Evolutionary conservation across 2,329 filamentous ascomycete species (phyloP).

Genomic region (Emergomyces orientalis): DNA sequence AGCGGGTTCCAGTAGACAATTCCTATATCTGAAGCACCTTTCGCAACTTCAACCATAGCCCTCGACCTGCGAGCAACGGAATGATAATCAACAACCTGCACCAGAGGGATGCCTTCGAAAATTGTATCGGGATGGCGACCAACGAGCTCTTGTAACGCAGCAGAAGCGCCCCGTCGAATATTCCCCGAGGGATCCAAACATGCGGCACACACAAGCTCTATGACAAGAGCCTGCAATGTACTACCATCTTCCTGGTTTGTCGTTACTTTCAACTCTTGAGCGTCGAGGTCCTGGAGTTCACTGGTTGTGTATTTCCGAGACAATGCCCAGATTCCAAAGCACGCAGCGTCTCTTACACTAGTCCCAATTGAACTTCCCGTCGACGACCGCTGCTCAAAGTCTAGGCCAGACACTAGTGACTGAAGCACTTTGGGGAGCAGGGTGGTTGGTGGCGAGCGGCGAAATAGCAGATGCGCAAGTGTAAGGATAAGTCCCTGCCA

Average conservation of each 20-base stretch:
- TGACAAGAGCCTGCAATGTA: constrained; percentile 68
- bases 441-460: constrained; percentile 63
- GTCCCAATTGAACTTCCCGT: constrained; percentile 79
- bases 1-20: constrained; percentile 58
- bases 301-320: constrained; percentile 74
- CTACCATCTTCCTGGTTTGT: constrained; percentile 23
- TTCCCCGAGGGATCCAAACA: constrained; percentile 87
- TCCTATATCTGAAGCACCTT: constrained; percentile 57
- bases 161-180: constrained; percentile 83
- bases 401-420: constrained; percentile 66
- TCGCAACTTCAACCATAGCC: constrained; percentile 68
- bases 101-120: constrained; percentile 68
- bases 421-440: constrained; percentile 66
- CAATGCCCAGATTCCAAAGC: constrained; percentile 91
- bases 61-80: constrained; percentile 77
- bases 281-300: constrained; percentile 59
- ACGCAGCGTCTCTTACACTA: constrained; percentile 89
- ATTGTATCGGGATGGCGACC: constrained; percentile 85
- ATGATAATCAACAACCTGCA: constrained; percentile 89
- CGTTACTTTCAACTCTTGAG: constrained; percentile 23
- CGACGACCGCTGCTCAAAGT: constrained; percentile 79
- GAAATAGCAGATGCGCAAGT: constrained; percentile 75
- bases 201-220: constrained; percentile 69
- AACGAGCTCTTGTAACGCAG: constrained; percentile 86
- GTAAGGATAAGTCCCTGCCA: constrained; percentile 94